Evolutionary conservation across 495 filamentous ascomycete species (phyloP), one percentile per base, ranked within the genome.

Genomic region (Xylaria telfairii): DNA sequence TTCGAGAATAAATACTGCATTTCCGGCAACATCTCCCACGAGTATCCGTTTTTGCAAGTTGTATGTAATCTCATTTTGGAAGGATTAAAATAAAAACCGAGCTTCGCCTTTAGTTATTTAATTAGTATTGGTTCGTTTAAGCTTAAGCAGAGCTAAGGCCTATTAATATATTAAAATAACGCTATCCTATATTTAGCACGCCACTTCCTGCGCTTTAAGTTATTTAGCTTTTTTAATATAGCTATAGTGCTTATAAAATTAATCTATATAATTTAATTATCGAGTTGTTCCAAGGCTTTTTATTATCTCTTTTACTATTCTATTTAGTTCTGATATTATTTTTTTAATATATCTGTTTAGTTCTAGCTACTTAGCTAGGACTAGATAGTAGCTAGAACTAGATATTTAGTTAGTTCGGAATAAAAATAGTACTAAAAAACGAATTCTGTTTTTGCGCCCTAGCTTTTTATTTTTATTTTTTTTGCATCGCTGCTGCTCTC

Each of bases 1-100:
- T 59, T 68, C 34, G 66, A 60, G 59, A 68, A 68, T 28, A 68
- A 19, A 44, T 68, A 19, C 30, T 59, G 30, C 53, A 59, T 68
- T 34, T 60, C 66, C 21, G 49, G 51, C 24, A 68, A 37, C 34
- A 59, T 49, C 51, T 68, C 26, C 66, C 53, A 68, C 6, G 66
- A 10, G 32, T 68, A 68, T 60, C 34, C 34, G 24, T 68, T 51
- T 30, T 60, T 51, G 51, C 32, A 51, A 60, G 51, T 59, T 26
- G 66, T 59, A 42, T 59, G 49, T 46, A 68, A 24, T 46, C 66
- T 57, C 21, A 68, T n/a, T 28, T 54, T 8, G 10, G 51, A 54
- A 4, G n/a, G 51, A 13, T 3, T 12, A 54, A 54, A 5, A 28
- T n/a, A 4, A n/a, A 54, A n/a, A 28, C 51, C 51, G 8, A 54